Base-by-base conservation (phyloP, 108 stramenopile genomes). In the Cyclotella atomus region DNA sequence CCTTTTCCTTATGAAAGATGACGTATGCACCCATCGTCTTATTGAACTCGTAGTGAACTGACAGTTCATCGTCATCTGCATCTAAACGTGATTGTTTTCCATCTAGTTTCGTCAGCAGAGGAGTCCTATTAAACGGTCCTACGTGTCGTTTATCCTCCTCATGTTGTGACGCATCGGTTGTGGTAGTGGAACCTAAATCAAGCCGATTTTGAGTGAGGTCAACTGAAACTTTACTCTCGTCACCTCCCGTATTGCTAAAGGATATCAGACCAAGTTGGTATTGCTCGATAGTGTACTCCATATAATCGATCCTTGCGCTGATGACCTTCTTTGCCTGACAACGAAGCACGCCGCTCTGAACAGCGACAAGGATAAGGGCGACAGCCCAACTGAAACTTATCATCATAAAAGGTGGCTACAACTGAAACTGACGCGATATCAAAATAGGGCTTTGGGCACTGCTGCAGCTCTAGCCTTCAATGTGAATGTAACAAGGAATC, bases 201-300 rank as follows among this genome's bases (percentile, higher is more conserved):
- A n/a, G n/a, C n/a, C n/a, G n/a, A n/a, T n/a, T n/a, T n/a, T n/a
- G 20, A 19, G 20, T 52, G 1, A 23, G 1, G 21, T 21, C n/a
- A 21, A 9, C 20, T 52, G 1, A 23, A 52, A 10, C 24, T 5
- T 6, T 1, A 52, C 21, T 52, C 24, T 10, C 9, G 9, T 10
- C n/a, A n/a, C 21, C 24, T 52, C 24, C 52, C 10, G 21, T 23
- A 52, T 19, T 9, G 1, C 21, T n/a, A 52, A 23, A 6, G 20
- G n/a, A 23, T 52, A 52, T 23, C 52, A 52, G 23, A 21, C 52
- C 52, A 19, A 52, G 10, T 23, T 52, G 52, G 23, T 52, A 52
- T 23, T 52, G 52, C 52, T 52, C 20, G 10, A 52, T 52, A 19
- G 52, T 52, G 52, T 52, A 52, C 20, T 52, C 52, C 52, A 52